Conservation (phyloP, 805 yeast species). For the Zygosaccharomyces siamensis region DNA sequence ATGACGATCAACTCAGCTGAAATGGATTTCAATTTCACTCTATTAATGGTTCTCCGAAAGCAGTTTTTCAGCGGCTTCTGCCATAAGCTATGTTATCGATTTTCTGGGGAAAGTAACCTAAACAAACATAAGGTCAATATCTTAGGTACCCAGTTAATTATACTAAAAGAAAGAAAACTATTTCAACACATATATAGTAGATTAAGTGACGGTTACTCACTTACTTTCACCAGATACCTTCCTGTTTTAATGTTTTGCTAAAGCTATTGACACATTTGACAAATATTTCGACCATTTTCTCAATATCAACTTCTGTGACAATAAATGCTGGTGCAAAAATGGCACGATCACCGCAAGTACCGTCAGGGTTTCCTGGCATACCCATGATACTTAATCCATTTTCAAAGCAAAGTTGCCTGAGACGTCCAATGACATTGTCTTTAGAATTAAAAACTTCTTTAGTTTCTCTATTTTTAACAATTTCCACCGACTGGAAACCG, state of each 20-base stretch:
- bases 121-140: too few relatives aligned
- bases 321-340: conserved; percentile 45
- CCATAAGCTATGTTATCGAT: too few relatives aligned
- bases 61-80: too few relatives aligned
- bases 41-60: too few relatives aligned
- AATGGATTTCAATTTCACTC: too few relatives aligned
- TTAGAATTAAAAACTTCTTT: conserved; percentile 44
- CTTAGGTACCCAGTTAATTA: not conserved
- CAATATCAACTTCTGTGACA: conserved; percentile 40
- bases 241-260: conserved; percentile 14
- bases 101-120: too few relatives aligned
- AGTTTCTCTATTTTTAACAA: conserved; percentile 49
- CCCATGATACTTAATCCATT: conserved; percentile 49
- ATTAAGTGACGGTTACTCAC: not conserved
- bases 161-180: too few relatives aligned
- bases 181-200: not conserved
- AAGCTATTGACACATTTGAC: conserved; percentile 39
- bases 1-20: too few relatives aligned
- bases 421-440: conserved; percentile 35
- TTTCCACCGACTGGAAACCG: conserved; percentile 54
- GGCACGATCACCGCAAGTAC: conserved; percentile 38
- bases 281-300: conserved; percentile 39
- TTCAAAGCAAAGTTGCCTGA: conserved; percentile 36
- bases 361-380: conserved; percentile 42
- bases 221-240: conserved; percentile 12